Evolutionary conservation across 805 yeast species (phyloP), one percentile per base, ranked within the genome.

Genomic region (Wickerhamiella alocasiicola): DNA sequence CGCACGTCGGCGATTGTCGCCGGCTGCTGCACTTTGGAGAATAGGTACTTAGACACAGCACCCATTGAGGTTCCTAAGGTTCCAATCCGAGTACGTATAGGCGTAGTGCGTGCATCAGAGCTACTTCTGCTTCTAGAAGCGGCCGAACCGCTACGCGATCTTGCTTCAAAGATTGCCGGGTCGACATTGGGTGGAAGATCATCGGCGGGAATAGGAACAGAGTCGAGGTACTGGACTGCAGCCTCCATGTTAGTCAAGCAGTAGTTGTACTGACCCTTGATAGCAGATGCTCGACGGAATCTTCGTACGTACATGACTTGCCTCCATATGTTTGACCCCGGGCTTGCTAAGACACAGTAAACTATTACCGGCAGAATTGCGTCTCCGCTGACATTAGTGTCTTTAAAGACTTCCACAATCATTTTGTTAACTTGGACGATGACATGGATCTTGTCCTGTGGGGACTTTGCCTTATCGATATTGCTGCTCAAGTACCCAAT

Each of bases 201-300:
- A 5, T 55, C 55, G 2, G 23, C 20, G 3, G 39, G 9, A 26
- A 59, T 45, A 13, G 58, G 55, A 13, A 60, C 49, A 9, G 60
- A 51, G 38, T 62, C 63, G 17, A 65, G 38, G 36, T 64, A 57
- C 23, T 55, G 57, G 9, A 62, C 53, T 6, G 65, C 65, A 2
- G 70, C 70, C 42, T 65, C 70, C 28, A 63, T 51, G 44, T 65
- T 65, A 15, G 70, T 65, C 29, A 65, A 49, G 45, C 67, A 62
- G 46, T 65, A 65, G 27, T 59, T 53, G 6, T 57, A 46, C 40
- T 63, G 66, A 16, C 69, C 69, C 19, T 51, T 47, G 9, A 64
- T 40, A 5, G 49, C 49, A 6, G 48, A 42, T 5, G 47, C 41
- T 27, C 64, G 58, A 20, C 70, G 54, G 47, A 63, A 65, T 29